Evolutionary conservation across 108 stramenopile genomes (phyloP).

Genomic region (Bacterosira constricta): DNA sequence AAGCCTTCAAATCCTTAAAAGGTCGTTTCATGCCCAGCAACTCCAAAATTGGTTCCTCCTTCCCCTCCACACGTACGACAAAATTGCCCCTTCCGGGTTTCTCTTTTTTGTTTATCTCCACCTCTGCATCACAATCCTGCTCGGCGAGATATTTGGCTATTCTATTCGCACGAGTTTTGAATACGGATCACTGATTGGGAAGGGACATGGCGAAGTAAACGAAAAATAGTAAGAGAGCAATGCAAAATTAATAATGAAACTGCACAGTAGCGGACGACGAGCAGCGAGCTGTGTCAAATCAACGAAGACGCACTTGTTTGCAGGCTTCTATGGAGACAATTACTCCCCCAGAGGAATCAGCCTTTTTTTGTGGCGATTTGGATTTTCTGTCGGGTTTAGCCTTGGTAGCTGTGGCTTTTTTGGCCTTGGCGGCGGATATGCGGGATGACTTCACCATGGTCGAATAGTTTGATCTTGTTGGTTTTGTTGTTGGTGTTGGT

Average conservation of each 20-base stretch:
- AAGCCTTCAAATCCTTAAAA: conserved; percentile 79
- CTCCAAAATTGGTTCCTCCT: conserved; percentile 73
- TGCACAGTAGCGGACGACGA: too few relatives aligned
- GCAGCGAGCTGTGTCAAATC: too few relatives aligned
- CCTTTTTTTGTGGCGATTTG: conserved; percentile 3
- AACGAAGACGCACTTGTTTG: conserved; percentile 55
- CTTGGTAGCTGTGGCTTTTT: conserved; percentile 40
- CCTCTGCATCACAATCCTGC: conserved; percentile 51
- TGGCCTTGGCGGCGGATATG: conserved; percentile 23
- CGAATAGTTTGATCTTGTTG: background rate
- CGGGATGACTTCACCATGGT: conserved; percentile 36
- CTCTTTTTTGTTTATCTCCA: conserved; percentile 69
- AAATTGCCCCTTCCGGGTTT: conserved; percentile 86
- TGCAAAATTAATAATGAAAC: too few relatives aligned
- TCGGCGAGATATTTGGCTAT: conserved; percentile 73
- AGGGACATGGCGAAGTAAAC: too few relatives aligned
- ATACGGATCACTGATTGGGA: conserved; percentile 61
- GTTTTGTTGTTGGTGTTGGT: too few relatives aligned
- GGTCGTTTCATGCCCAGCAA: conserved; percentile 82
- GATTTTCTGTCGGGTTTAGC: conserved; percentile 5
- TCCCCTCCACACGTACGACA: conserved; percentile 68
- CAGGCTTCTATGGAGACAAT: conserved; percentile 76
- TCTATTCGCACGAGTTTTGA: conserved; percentile 77
- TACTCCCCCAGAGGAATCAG: conserved; percentile 2
- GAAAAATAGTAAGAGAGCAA: too few relatives aligned